Evolutionary conservation across 2,329 filamentous ascomycete species (phyloP).

Genomic region (Fonsecaea pedrosoi): DNA sequence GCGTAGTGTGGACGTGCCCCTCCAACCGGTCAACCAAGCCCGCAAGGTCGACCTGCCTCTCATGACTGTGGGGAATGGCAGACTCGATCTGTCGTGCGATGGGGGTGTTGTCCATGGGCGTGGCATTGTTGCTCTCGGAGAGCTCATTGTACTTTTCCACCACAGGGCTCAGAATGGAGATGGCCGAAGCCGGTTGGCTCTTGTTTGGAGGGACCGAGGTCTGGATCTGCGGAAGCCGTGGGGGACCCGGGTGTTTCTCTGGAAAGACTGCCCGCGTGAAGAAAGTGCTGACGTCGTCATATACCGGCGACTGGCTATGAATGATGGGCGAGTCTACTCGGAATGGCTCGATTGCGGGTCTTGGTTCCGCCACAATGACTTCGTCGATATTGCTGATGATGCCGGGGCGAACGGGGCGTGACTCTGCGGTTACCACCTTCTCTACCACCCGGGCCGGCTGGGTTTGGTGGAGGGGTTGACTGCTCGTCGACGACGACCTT

Average conservation of each 20-base stretch:
- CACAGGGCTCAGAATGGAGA: conserved; percentile 34
- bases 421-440: conserved; percentile 13
- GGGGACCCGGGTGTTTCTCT: conserved; percentile 79
- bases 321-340: conserved; percentile 25
- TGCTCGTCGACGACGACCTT: conserved; percentile 27
- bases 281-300: conserved; percentile 32
- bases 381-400: conserved; percentile 26
- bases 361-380: conserved; percentile 30
- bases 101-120: conserved; percentile 31
- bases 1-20: conserved; percentile 6
- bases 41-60: conserved; percentile 14
- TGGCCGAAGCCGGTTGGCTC: conserved; percentile 33
- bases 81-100: conserved; percentile 21
- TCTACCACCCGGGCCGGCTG: conserved; percentile 11
- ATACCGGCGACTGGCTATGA: conserved; percentile 31
- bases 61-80: background rate
- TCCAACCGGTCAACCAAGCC: conserved; percentile 21
- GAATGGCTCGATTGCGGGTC: conserved; percentile 15
- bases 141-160: conserved; percentile 31
- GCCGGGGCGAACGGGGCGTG: conserved; percentile 8
- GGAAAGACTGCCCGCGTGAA: conserved; percentile 56
- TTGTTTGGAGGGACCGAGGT: conserved; percentile 62
- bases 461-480: background rate
- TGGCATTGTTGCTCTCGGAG: conserved; percentile 32
- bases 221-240: conserved; percentile 86